phyloP scores from a whole-genome alignment of 2,329 filamentous ascomycete species.

The Cladosporium cucumerinum region DNA sequence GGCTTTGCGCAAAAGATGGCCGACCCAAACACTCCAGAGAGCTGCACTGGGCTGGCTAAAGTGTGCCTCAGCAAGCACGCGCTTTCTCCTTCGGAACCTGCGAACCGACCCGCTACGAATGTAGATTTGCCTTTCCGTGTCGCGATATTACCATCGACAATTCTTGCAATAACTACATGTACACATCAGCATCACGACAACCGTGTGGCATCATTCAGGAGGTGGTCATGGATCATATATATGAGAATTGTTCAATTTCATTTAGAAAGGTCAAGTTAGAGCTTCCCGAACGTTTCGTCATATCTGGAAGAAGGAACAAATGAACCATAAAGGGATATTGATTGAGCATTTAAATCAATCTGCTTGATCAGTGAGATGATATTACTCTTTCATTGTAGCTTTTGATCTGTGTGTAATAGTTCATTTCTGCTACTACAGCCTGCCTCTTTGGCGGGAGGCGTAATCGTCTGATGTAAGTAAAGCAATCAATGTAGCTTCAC shows the following conservation, averaged over 20 bases:
- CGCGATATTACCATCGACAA: background rate
- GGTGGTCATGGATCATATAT: background rate
- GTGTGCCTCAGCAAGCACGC: background rate
- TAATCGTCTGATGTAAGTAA: no score
- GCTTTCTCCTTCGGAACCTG: background rate
- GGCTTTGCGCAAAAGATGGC: conserved; percentile 6
- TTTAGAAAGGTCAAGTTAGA: background rate
- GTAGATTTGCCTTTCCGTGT: background rate
- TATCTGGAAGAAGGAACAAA: background rate
- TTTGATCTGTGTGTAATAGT: background rate
- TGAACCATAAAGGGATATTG: background rate
- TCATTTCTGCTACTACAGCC: background rate
- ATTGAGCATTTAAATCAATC: background rate
- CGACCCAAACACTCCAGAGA: background rate
- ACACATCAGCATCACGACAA: background rate
- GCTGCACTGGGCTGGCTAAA: background rate
- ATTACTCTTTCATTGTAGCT: background rate
- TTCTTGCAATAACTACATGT: background rate
- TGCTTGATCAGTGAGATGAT: background rate
- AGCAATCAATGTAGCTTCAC: background rate
- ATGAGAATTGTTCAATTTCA: background rate
- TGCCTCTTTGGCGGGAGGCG: no score
- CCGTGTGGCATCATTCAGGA: background rate
- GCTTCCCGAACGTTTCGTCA: background rate
- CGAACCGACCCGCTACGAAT: background rate